phyloP scores from a whole-genome alignment of 2,329 filamentous ascomycete genomes.

The Teratosphaeria nubilosa region DNA sequence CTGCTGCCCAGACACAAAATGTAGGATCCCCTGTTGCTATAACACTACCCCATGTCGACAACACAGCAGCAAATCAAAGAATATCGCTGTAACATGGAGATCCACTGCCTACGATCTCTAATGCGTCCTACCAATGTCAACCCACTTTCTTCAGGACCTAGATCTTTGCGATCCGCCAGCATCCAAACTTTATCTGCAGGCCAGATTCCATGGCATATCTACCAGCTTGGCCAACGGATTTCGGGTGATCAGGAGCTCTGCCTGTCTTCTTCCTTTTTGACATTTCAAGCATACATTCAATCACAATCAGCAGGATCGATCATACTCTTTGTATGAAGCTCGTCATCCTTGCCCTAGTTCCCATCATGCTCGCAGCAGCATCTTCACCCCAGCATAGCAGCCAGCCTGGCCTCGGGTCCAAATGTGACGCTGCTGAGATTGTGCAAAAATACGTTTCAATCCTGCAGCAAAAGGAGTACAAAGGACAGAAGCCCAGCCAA shows the following conservation, averaged over 20 bases:
- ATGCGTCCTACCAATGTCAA: background rate
- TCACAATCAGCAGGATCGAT: background rate
- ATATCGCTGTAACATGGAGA: background rate
- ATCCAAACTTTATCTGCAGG: background rate
- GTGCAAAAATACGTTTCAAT: slow-evolving; percentile 4
- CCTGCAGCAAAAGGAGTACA: background rate
- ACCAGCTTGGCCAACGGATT: background rate
- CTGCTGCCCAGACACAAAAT: no score
- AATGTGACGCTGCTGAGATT: background rate
- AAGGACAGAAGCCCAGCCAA: background rate
- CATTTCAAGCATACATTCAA: background rate
- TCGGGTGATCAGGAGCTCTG: background rate
- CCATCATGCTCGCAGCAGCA: background rate
- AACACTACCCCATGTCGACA: background rate
- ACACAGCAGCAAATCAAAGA: slow-evolving; percentile 1
- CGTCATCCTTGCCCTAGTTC: background rate
- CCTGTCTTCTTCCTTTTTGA: background rate
- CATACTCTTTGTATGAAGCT: background rate
- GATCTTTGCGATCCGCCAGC: background rate
- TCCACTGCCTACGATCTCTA: background rate
- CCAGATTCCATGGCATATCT: background rate
- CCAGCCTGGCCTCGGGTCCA: background rate
- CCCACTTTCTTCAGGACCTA: background rate
- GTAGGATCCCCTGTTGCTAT: background rate
- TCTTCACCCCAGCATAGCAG: background rate